phyloP scores from a whole-genome alignment of 1,284 basidiomycete species.

The Leccinum pachyderme region DNA sequence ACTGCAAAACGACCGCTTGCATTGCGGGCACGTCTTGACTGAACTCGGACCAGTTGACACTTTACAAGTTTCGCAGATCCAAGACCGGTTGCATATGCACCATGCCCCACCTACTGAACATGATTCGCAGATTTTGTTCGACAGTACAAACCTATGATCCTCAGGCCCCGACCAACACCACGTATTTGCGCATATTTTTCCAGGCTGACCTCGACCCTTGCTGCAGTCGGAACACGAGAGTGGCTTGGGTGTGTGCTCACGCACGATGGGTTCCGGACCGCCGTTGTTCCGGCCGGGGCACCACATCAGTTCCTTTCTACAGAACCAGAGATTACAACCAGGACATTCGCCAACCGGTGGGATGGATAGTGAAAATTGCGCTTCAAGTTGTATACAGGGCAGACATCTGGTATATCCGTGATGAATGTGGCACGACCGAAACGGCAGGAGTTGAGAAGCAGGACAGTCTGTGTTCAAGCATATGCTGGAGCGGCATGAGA shows the following conservation, averaged over 20 bases:
- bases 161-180: no score
- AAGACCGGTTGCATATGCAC: slow-evolving; percentile 20
- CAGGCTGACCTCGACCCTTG: no score
- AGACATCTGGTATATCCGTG: slow-evolving; percentile 2
- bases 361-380: neutral
- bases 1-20: neutral
- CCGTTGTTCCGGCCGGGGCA: slow-evolving; percentile 19
- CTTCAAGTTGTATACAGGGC: slow-evolving; percentile 8
- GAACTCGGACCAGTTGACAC: no score
- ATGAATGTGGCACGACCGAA: slow-evolving; percentile 1
- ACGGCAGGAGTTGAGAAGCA: slow-evolving; percentile 15
- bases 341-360: slow-evolving; percentile 27
- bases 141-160: neutral
- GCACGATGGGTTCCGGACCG: fast-evolving
- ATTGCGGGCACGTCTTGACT: no score
- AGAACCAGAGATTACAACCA: slow-evolving; percentile 3
- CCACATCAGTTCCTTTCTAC: slow-evolving; percentile 21
- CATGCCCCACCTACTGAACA: slow-evolving; percentile 21
- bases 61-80: slow-evolving; percentile 25
- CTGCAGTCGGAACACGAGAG: no score
- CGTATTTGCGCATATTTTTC: no score
- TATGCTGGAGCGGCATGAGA: slow-evolving; percentile 15
- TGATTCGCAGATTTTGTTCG: neutral
- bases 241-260: no score
- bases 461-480: slow-evolving; percentile 18